Percentiles rank a stretch among this genome's conserved stretches.
Conservation (phyloP, 257 asterid species). For the Craterostigma plantagineum region DNA sequence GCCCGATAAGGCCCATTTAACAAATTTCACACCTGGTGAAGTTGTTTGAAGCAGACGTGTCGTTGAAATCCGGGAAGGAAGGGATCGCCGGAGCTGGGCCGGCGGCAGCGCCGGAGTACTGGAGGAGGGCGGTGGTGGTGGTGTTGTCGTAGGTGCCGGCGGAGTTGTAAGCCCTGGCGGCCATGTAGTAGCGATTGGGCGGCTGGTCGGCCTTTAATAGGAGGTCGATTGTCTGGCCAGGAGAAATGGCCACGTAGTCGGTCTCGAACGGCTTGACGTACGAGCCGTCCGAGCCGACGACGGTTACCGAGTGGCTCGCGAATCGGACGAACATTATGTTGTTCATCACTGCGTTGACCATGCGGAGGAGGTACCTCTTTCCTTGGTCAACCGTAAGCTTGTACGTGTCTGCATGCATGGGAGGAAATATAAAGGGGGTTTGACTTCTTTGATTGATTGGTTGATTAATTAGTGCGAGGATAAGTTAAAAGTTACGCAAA, state of each 20-base stretch:
- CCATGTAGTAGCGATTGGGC: slow-evolving; percentile 42
- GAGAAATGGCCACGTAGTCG: slow-evolving; percentile 32
- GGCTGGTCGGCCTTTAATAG: slow-evolving; percentile 28
- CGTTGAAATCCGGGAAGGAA: slow-evolving; percentile 17
- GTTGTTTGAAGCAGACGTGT: slow-evolving; percentile 17
- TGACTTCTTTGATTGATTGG: too few species aligned
- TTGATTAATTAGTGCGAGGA: neutral
- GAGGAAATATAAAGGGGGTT: neutral
- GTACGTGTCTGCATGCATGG: slow-evolving; percentile 19
- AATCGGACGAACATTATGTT: slow-evolving; percentile 29
- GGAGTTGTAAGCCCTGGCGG: slow-evolving; percentile 22
- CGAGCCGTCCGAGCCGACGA: slow-evolving; percentile 39
- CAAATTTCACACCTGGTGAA: too few species aligned
- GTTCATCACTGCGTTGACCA: slow-evolving; percentile 47
- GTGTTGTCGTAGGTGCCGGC: slow-evolving; percentile 16
- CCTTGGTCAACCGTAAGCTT: slow-evolving; percentile 27
- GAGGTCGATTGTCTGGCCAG: slow-evolving; percentile 44
- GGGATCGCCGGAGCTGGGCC: slow-evolving; percentile 9
- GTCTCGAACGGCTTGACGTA: slow-evolving; percentile 29
- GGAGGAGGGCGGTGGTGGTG: slow-evolving; percentile 39
- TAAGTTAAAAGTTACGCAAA: neutral
- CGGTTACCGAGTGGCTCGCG: slow-evolving; percentile 29
- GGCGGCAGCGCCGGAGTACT: slow-evolving; percentile 8
- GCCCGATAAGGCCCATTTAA: too few species aligned
- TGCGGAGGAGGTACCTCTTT: slow-evolving; percentile 26